Conservation (phyloP, 1,139 yeast genomes). For the Suhomyces wounanorum region DNA sequence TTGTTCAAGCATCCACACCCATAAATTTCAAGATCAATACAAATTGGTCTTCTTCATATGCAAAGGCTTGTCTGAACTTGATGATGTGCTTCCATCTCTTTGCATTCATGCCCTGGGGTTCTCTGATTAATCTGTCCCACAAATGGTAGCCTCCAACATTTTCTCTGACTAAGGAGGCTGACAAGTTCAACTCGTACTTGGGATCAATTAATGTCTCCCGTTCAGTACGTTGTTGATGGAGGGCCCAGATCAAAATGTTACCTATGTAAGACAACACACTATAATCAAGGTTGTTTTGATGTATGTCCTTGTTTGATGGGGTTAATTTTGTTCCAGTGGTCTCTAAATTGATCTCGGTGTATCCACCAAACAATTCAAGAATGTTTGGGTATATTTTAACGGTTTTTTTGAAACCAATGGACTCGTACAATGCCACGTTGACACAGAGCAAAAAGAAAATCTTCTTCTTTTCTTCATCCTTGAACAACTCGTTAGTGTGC, state of each 20-base stretch:
- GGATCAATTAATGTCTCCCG: conserved; percentile 21
- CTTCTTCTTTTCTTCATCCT: conserved; percentile 25
- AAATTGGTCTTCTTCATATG: conserved; percentile 47
- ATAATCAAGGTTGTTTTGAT: conserved; percentile 44
- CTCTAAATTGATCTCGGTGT: conserved; percentile 37
- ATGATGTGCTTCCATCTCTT: conserved; percentile 51
- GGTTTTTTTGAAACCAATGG: conserved; percentile 39
- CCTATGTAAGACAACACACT: conserved; percentile 44
- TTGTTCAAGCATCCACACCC: conserved; percentile 24
- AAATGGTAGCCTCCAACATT: conserved; percentile 46
- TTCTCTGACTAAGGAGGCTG: conserved; percentile 24
- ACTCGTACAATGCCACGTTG: conserved; percentile 42
- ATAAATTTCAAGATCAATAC: conserved; percentile 42
- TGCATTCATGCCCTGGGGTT: conserved; percentile 38
- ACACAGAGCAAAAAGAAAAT: conserved; percentile 38
- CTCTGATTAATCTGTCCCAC: conserved; percentile 46
- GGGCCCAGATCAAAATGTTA: conserved; percentile 45
- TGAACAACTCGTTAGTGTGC: conserved; percentile 32
- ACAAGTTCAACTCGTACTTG: conserved; percentile 24
- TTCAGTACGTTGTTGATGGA: conserved; percentile 27
- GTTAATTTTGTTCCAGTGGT: conserved; percentile 41
- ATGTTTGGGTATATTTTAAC: conserved; percentile 30
- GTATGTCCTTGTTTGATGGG: conserved; percentile 36
- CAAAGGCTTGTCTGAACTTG: conserved; percentile 41
- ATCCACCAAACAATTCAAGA: conserved; percentile 33